phyloP scores from a whole-genome alignment of 805 yeast genomes.

The Saccharomycopsis amapae region DNA sequence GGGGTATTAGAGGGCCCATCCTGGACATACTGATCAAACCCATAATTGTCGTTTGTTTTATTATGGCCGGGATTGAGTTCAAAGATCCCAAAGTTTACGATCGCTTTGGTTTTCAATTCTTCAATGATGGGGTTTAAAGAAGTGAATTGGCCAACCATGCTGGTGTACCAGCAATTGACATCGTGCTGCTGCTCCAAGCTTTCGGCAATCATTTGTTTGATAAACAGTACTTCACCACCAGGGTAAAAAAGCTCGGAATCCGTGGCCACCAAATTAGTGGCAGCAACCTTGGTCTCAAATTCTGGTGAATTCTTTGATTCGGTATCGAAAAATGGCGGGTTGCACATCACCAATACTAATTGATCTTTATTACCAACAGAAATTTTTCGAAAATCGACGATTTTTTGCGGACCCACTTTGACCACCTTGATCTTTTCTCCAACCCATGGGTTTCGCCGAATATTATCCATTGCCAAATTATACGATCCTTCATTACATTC shows the following conservation, averaged over 20 bases:
- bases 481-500: slow-evolving; percentile 34
- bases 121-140: slow-evolving; percentile 16
- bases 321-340: slow-evolving; percentile 42
- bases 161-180: slow-evolving; percentile 32
- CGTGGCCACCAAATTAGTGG: slow-evolving; percentile 27
- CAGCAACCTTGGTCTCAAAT: slow-evolving; percentile 23
- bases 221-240: slow-evolving; percentile 40
- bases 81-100: slow-evolving; percentile 16
- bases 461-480: slow-evolving; percentile 26
- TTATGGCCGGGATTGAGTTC: slow-evolving; percentile 12
- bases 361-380: neutral
- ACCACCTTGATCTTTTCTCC: neutral
- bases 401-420: neutral
- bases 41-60: neutral
- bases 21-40: neutral
- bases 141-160: slow-evolving; percentile 29
- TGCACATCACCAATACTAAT: slow-evolving; percentile 31
- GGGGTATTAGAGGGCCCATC: neutral
- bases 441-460: slow-evolving; percentile 16
- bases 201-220: slow-evolving; percentile 30
- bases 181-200: slow-evolving; percentile 20
- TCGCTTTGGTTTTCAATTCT: neutral
- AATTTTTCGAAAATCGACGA: neutral
- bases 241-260: slow-evolving; percentile 32
- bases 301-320: slow-evolving; percentile 26